phyloP scores from a whole-genome alignment of 2,329 filamentous ascomycete genomes.

The Penicillium sp. region DNA sequence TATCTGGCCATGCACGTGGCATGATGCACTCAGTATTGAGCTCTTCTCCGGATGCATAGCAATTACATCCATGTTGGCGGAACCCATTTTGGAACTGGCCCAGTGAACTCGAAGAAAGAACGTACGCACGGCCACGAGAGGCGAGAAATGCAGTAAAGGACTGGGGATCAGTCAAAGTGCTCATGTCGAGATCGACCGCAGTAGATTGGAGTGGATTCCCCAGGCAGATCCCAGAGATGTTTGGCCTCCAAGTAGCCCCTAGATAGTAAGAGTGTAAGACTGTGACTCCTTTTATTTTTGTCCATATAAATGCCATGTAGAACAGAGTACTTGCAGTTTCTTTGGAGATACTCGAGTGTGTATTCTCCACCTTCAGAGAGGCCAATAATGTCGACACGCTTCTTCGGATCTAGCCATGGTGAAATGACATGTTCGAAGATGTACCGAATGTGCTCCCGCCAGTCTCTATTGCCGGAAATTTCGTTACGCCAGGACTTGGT shows the following conservation, averaged over 20 bases:
- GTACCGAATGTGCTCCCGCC: conserved; percentile 57
- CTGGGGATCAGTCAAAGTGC: neutral
- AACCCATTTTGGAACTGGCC: conserved; percentile 51
- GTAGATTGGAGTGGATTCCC: conserved; percentile 33
- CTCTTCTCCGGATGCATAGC: conserved; percentile 61
- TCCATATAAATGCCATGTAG: no score
- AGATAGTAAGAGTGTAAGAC: neutral
- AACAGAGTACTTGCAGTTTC: conserved; percentile 42
- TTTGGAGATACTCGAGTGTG: conserved; percentile 54
- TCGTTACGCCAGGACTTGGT: conserved; percentile 52
- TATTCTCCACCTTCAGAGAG: conserved; percentile 61
- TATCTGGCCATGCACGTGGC: conserved; percentile 46
- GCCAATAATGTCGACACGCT: conserved; percentile 63
- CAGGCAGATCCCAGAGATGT: conserved; percentile 38
- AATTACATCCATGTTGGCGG: conserved; percentile 56
- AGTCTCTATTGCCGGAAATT: conserved; percentile 54
- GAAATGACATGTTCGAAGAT: conserved; percentile 60
- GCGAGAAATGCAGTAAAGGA: conserved; percentile 31
- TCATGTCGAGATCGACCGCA: conserved; percentile 21
- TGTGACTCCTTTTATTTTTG: no score
- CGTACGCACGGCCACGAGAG: conserved; percentile 58
- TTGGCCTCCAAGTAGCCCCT: conserved; percentile 37
- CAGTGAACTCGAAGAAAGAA: conserved; percentile 47
- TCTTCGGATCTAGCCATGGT: conserved; percentile 37
- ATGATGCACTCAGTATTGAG: conserved; percentile 58